Evolutionary conservation across 116 monocot genomes (phyloP).

Genomic region (Iris pallida): DNA sequence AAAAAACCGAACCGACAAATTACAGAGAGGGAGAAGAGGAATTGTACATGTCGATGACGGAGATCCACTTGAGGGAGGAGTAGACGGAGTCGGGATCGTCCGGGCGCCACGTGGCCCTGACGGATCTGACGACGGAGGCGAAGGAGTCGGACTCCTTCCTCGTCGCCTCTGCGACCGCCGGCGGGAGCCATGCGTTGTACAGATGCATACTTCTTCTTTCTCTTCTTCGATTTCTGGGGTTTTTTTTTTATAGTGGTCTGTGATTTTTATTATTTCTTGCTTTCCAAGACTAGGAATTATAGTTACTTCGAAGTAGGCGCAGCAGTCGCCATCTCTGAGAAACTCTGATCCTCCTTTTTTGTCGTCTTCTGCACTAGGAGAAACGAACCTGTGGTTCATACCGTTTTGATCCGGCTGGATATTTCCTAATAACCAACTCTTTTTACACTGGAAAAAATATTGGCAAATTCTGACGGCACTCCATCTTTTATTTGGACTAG

Average conservation of each 20-base stretch:
- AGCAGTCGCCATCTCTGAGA: too few relatives aligned
- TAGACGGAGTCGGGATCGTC: constrained; percentile 81
- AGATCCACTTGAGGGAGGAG: constrained; percentile 92
- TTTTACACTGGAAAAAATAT: too few relatives aligned
- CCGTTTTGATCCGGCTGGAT: too few relatives aligned
- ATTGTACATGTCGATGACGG: constrained; percentile 67
- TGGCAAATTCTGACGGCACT: too few relatives aligned
- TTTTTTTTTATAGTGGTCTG: not conserved
- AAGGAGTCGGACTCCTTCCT: constrained; percentile 67
- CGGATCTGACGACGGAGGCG: constrained; percentile 52
- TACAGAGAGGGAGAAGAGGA: not conserved
- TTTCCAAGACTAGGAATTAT: constrained; percentile 20
- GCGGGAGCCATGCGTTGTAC: constrained; percentile 93
- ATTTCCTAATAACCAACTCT: too few relatives aligned
- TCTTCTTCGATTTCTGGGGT: constrained; percentile 5
- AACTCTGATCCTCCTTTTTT: too few relatives aligned
- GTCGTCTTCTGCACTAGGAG: too few relatives aligned
- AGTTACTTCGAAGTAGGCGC: too few relatives aligned
- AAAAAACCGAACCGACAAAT: too few relatives aligned
- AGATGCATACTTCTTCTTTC: constrained; percentile 61
- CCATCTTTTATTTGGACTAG: too few relatives aligned
- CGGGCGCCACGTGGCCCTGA: constrained; percentile 47
- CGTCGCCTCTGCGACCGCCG: constrained; percentile 67
- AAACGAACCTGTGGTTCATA: too few relatives aligned
- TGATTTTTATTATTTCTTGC: constrained; percentile 4